Base-by-base conservation (phyloP, 176 grass and related monocot species). In the Aegilops longissima region DNA sequence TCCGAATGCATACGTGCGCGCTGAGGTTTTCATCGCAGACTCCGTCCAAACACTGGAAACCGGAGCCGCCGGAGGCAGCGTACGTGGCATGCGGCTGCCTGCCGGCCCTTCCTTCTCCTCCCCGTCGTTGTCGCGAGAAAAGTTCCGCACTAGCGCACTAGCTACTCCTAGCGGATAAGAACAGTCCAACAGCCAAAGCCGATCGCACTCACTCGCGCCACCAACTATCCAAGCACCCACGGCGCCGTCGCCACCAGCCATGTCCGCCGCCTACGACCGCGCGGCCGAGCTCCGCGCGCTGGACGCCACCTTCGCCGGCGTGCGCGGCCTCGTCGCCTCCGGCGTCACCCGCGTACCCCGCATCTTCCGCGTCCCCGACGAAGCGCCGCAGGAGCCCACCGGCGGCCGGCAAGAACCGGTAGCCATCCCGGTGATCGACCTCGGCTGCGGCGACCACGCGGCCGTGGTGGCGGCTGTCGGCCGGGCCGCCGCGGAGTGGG, bases 261-360 rank as follows among this genome's bases (percentile, higher is more conserved):
- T 27, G 23, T n/a, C 76, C 12, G 16, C 51, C 39, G 67, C 70
- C 21, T 91, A 86, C 34, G 89, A 93, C 47, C 84, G 94, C 58
- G 12, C 71, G 0, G 78, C 82, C 14, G 89, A 93, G 25, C 87
- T 96, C 17, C 86, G 82, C 18, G 86, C 82, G 9, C 79, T 96
- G 18, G 91, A 93, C 78, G 87, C 73, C 3, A 96, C 91, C 3
- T 79, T 86, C 63, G 61, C 87, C 54, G 94, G 91, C 83, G 94
- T 96, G 9, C 84, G 42, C 42, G 91, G 94, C 51, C 87, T 96
- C 44, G 82, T 91, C 9, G 61, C 78, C 1, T 42, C 54, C 0
- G 94, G 91, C 54, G 13, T 12, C 14, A 36, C 73, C 42, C 68
- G 67, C 6, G 63, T 93, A 0, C 94, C 94, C 2, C 79, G 73